These are phyloP conservation scores for Saxophila tyrrhenica DNA, from an alignment of 495 filamentous ascomycete genomes.

Conservation along the genomic window DNA sequence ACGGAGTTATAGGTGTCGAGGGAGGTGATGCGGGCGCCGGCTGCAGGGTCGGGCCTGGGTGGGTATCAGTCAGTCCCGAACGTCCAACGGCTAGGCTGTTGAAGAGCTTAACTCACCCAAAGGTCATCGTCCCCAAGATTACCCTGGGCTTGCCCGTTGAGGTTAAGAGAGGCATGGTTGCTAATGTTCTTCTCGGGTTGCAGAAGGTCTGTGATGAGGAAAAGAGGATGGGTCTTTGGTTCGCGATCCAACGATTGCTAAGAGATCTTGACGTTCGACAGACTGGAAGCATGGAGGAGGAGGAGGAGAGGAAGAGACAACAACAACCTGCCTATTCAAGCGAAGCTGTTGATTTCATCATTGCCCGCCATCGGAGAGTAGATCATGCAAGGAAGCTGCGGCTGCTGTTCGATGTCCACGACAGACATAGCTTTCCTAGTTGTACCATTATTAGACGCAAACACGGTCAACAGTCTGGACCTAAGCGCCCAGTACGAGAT, in stretches of 20 bases:
- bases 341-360: not conserved
- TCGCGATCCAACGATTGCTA: too few species aligned
- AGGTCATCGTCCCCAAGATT: conserved; percentile 54
- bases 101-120: conserved; percentile 15
- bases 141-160: conserved; percentile 35
- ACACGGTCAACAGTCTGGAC: too few species aligned
- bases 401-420: too few species aligned
- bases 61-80: not conserved
- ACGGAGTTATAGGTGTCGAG: conserved; percentile 31
- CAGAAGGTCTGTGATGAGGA: too few species aligned
- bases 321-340: conserved; percentile 1
- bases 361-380: not conserved
- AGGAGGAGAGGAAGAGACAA: not conserved
- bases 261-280: too few species aligned
- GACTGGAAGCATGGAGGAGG: not conserved
- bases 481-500: too few species aligned
- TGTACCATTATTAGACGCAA: too few species aligned
- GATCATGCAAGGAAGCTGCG: not conserved
- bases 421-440: too few species aligned
- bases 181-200: too few species aligned
- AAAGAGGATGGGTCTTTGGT: too few species aligned
- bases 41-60: not conserved
- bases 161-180: conserved; percentile 23
- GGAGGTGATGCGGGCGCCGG: conserved; percentile 26
- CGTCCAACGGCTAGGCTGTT: not conserved